These are phyloP conservation scores for Arabidopsis hybrid DNA, from an alignment of 441 rosid genomes.

Conservation along the genomic window DNA sequence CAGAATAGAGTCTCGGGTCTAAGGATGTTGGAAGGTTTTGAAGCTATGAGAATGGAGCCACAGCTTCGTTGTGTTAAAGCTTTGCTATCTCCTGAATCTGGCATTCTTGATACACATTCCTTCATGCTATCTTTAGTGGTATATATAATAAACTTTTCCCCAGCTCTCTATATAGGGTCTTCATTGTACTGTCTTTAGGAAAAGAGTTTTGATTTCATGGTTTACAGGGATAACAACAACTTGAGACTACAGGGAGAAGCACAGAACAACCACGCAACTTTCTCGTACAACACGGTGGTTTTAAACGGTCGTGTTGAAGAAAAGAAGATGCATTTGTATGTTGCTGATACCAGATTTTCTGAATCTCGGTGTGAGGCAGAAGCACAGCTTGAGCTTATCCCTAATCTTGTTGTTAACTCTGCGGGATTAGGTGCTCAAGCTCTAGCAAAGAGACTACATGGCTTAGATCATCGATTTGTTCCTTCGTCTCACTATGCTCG, in stretches of 20 bases:
- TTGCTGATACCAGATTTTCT: constrained; percentile 51
- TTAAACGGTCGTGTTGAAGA: constrained; percentile 67
- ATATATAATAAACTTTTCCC: constrained; percentile 15
- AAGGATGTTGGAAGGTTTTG: constrained; percentile 71
- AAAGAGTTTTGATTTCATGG: constrained; percentile 45
- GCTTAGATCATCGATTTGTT: constrained; percentile 50
- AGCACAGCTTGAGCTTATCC: constrained; percentile 62
- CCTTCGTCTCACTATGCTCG: constrained; percentile 77
- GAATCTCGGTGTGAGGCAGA: constrained; percentile 38
- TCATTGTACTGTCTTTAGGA: constrained; percentile 35
- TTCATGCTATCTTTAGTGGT: constrained; percentile 87
- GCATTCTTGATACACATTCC: constrained; percentile 85
- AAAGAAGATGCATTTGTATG: constrained; percentile 58
- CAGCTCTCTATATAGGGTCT: neutral
- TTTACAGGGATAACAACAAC: constrained; percentile 33
- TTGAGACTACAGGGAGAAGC: constrained; percentile 80
- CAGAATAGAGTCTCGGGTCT: constrained; percentile 68
- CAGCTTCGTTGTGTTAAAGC: constrained; percentile 79
- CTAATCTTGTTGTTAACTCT: constrained; percentile 77
- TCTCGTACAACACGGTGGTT: constrained; percentile 78
- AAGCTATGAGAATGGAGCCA: constrained; percentile 84
- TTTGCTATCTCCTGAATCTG: constrained; percentile 74
- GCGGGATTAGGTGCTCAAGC: constrained; percentile 81
- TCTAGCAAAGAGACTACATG: constrained; percentile 70
- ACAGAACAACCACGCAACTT: constrained; percentile 63